A percentile compares a stretch with the other conserved stretches of the same genome.
Conservation (phyloP, 441 rosid genomes). For the Mallotus japonicus region DNA sequence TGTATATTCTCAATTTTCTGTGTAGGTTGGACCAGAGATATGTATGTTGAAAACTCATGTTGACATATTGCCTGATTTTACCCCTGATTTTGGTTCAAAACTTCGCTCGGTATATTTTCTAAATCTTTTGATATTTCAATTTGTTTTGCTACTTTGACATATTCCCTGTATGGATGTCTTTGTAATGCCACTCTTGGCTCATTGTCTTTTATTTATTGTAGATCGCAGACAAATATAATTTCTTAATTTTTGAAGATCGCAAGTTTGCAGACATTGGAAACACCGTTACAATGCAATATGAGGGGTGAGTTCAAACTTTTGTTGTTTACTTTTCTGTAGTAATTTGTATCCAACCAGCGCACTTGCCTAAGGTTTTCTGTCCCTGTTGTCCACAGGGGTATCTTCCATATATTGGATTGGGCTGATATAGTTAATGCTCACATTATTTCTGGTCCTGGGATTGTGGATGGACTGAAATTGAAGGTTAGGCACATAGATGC, state of each 20-base stretch:
- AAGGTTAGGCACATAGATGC: conserved; percentile 46
- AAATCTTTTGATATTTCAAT: not conserved
- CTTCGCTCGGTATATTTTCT: conserved; percentile 61
- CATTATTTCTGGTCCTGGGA: conserved; percentile 88
- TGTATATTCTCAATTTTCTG: conserved; percentile 10
- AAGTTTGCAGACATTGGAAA: conserved; percentile 98
- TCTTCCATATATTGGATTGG: conserved; percentile 82
- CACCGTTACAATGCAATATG: conserved; percentile 96
- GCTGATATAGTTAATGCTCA: conserved; percentile 91
- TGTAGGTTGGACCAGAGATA: conserved; percentile 93
- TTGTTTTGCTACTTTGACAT: not conserved
- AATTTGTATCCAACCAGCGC: not conserved
- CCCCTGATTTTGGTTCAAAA: conserved; percentile 80
- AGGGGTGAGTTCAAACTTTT: conserved; percentile 50
- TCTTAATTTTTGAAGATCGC: conserved; percentile 90
- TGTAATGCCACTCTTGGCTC: not conserved
- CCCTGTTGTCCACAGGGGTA: conserved; percentile 56
- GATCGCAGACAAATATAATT: conserved; percentile 86
- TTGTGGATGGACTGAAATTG: conserved; percentile 83
- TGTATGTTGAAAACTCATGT: conserved; percentile 93
- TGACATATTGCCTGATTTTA: conserved; percentile 89
- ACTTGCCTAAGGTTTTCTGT: conserved; percentile 6
- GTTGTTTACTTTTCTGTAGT: not conserved
- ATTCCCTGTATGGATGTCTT: not conserved
- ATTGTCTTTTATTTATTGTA: conserved; percentile 25